Evolutionary conservation across 495 filamentous ascomycete species (phyloP), one percentile per base, ranked within the genome.

Genomic region (Schizothecium vesticola): DNA sequence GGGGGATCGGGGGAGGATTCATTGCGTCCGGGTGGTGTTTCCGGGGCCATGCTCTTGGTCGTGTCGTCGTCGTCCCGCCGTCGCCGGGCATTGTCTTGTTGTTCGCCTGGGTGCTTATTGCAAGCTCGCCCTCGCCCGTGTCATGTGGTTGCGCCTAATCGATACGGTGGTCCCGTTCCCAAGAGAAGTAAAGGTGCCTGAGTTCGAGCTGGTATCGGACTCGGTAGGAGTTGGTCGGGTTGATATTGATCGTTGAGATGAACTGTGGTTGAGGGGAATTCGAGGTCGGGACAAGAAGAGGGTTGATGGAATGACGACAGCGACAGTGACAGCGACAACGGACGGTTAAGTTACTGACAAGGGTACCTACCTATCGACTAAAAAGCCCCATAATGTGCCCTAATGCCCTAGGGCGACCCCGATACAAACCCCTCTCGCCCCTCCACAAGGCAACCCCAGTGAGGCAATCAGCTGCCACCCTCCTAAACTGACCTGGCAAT

Each of bases 11-110:
- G 64, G n/a, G 19, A 51, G 69, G 12, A 57, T 24, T 63, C 66
- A 59, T 66, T 61, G 58, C 61, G 65, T 12, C 36, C 67, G 56
- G 62, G 62, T 61, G 67, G 69, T 64, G 59, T 66, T 70, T 74
- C 72, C 69, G 22, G 71, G 63, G 70, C 69, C 75, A 77, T 77
- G 67, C 61, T 76, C 22, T 59, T 71, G 57, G 61, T 63, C 43
- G 43, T 51, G 9, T 51, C 43, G 36, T 63, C 55, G 62, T 67
- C 65, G 55, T 13, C 22, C 51, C 60, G 26, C 56, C 63, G 57
- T 24, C 28, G 66, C 55, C 21, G 70, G 63, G 67, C 74, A 76
- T 74, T 66, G 70, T 73, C 33, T 65, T 56, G 13, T 59, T 56
- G 23, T 64, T 64, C 31, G 29, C 3, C 11, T 25, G 43, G 28